Percentiles rank a stretch among this genome's conserved stretches.
These are phyloP conservation scores for Tetrapisispora iriomotensis DNA, from an alignment of 805 yeast genomes.

Conservation along the genomic window DNA sequence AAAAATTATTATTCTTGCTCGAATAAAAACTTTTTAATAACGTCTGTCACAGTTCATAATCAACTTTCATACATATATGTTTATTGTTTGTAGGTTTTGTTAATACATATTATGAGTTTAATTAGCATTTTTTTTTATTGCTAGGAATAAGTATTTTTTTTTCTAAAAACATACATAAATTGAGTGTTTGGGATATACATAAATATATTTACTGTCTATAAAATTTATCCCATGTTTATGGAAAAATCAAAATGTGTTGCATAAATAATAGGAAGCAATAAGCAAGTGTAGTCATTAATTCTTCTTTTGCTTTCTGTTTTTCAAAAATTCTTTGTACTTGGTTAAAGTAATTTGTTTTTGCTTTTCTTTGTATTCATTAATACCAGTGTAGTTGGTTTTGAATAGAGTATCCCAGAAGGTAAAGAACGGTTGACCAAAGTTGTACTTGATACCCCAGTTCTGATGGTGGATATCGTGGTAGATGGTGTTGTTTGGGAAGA, in stretches of 20 bases:
- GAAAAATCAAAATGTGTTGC: background rate
- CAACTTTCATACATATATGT: too few relatives aligned
- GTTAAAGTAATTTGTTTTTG: conserved; percentile 60
- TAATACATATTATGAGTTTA: too few relatives aligned
- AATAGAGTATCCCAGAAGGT: conserved; percentile 79
- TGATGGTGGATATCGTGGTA: conserved; percentile 98
- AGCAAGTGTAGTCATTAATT: background rate
- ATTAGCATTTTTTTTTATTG: too few relatives aligned
- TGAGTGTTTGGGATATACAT: too few relatives aligned
- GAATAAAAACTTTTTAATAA: too few relatives aligned
- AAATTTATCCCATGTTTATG: background rate
- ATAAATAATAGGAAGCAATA: too few relatives aligned
- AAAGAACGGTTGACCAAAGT: conserved; percentile 93
- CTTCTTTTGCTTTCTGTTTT: conserved; percentile 15
- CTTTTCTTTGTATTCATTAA: conserved; percentile 38
- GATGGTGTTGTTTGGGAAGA: conserved; percentile 91
- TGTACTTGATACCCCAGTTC: conserved; percentile 85
- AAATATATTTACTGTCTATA: too few relatives aligned
- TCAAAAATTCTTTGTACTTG: conserved; percentile 50
- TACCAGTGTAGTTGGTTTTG: conserved; percentile 61
- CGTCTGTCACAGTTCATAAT: too few relatives aligned
- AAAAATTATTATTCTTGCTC: too few relatives aligned
- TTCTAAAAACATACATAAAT: too few relatives aligned
- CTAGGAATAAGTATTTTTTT: too few relatives aligned
- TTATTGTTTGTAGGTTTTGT: too few relatives aligned